Base-by-base conservation (phyloP, 225 moss, liverwort and hornwort genomes). In the Antitrichia curtipendula region DNA sequence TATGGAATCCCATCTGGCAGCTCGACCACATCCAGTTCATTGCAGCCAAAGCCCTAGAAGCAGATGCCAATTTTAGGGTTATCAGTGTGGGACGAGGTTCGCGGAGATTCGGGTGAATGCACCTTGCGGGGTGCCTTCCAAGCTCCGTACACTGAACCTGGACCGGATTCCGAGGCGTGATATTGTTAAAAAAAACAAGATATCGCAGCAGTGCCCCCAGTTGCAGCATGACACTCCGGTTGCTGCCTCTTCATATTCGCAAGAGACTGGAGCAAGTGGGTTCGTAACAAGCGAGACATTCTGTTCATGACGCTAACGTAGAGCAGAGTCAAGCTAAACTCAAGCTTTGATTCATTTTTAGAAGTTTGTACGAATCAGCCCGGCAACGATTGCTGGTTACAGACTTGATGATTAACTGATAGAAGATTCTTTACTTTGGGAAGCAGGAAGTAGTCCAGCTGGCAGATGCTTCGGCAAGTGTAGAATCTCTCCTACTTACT, bases 81-180 rank as follows among this genome's bases (percentile, higher is more conserved):
- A 16, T 15, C 75, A 34, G 3, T 2, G 22, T 52, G 5, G n/a
- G 23, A 2, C 36, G 53, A n/a, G n/a, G 21, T 7, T 12, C 13
- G 12, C 75, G 8, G 3, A 7, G 24, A n/a, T 76, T 24, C n/a
- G 0, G 54, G 16, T 9, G 76, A 76, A 77, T 25, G 77, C 77
- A 77, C 54, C 6, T n/a, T 1, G 17, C 3, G 11, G 0, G 3
- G 10, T 9, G 16, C 16, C 45, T 66, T 32, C 0, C 0, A 0
- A 1, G 0, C 0, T 16, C 23, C 7, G 87, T 69, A 2, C 88
- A 54, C 6, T 61, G 90, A 53, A 81, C 31, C 25, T 82, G 81
- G 88, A 19, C 63, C 7, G 9, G 5, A 40, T 25, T 13, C 25
- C 40, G 32, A 54, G 16, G 7, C n/a, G 2, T 4, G n/a, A 54